phyloP scores from a whole-genome alignment of 73 alveolate genomes.

The Uronychia setigera region DNA sequence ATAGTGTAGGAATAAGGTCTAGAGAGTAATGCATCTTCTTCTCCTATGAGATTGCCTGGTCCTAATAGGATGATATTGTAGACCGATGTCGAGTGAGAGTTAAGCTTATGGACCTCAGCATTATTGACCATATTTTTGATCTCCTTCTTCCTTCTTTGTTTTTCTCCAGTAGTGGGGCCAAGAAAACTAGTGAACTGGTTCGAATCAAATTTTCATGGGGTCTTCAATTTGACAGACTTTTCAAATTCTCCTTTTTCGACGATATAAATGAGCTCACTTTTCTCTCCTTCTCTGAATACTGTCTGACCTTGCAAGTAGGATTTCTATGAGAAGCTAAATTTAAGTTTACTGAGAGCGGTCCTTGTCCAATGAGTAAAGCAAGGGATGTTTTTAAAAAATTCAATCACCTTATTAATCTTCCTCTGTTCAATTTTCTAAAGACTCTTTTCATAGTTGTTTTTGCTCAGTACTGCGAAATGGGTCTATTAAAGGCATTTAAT shows the following conservation, averaged over 20 bases:
- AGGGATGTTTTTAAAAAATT: slow-evolving; percentile 29
- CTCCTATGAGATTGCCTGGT: too few relatives aligned
- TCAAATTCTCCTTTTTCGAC: slow-evolving; percentile 57
- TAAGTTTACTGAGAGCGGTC: slow-evolving; percentile 10
- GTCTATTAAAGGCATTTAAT: slow-evolving; percentile 49
- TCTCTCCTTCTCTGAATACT: slow-evolving; percentile 28
- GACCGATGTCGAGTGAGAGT: too few relatives aligned
- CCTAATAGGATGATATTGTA: too few relatives aligned
- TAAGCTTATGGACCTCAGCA: too few relatives aligned
- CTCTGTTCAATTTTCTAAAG: slow-evolving; percentile 20
- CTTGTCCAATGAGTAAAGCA: slow-evolving; percentile 49
- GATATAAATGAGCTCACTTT: slow-evolving; percentile 12
- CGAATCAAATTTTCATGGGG: too few relatives aligned
- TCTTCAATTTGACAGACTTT: too few relatives aligned
- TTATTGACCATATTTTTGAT: too few relatives aligned
- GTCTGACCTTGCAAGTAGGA: slow-evolving; percentile 7
- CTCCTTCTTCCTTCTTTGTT: too few relatives aligned
- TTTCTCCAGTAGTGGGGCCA: too few relatives aligned
- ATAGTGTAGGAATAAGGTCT: too few relatives aligned
- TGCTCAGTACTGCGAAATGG: slow-evolving; percentile 55
- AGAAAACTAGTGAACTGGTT: too few relatives aligned
- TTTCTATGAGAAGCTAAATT: slow-evolving; percentile 15
- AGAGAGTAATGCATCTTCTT: too few relatives aligned
- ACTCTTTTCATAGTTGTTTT: slow-evolving; percentile 39
- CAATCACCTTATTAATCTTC: slow-evolving; percentile 26